Evolutionary conservation across 169 alveolate species (phyloP).

Genomic region (Babesia bigemina): DNA sequence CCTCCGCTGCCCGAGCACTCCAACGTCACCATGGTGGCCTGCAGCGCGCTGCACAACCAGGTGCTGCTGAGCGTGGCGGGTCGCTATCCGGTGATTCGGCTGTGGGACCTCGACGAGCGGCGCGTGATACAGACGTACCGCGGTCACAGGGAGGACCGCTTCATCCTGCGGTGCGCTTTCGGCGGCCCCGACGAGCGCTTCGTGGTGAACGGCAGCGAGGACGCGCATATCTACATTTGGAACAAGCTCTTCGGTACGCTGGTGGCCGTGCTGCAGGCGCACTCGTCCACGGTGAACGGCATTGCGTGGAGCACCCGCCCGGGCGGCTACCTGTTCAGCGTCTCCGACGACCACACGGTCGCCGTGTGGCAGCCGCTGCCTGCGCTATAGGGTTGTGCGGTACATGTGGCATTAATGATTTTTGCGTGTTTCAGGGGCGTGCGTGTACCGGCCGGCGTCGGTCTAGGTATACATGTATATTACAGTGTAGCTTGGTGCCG

Average conservation of each 20-base stretch:
- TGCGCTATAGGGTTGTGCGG: not conserved
- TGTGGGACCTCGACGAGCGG: slow-evolving; percentile 78
- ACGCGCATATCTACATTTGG: slow-evolving; percentile 86
- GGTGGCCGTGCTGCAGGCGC: slow-evolving; percentile 77
- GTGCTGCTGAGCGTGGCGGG: slow-evolving; percentile 77
- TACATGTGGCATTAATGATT: not conserved
- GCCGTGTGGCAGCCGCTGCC: slow-evolving; percentile 69
- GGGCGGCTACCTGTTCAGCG: slow-evolving; percentile 68
- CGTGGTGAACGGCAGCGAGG: slow-evolving; percentile 86
- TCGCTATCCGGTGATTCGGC: slow-evolving; percentile 74
- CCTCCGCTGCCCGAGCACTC: slow-evolving; percentile 74
- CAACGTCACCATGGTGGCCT: slow-evolving; percentile 68
- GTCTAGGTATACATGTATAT: not conserved
- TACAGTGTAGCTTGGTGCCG: not conserved
- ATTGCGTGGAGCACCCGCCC: slow-evolving; percentile 79
- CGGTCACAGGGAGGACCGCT: slow-evolving; percentile 85
- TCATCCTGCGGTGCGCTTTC: slow-evolving; percentile 78
- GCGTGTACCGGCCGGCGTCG: not conserved
- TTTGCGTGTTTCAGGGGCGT: not conserved
- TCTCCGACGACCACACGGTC: slow-evolving; percentile 75
- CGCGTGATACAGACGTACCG: slow-evolving; percentile 79
- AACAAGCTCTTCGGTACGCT: slow-evolving; percentile 79
- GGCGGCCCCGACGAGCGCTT: slow-evolving; percentile 84
- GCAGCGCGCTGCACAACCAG: slow-evolving; percentile 70
- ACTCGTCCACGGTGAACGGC: slow-evolving; percentile 83